Conservation (phyloP, 2,329 filamentous ascomycete species). For the Botrytis elliptica region DNA sequence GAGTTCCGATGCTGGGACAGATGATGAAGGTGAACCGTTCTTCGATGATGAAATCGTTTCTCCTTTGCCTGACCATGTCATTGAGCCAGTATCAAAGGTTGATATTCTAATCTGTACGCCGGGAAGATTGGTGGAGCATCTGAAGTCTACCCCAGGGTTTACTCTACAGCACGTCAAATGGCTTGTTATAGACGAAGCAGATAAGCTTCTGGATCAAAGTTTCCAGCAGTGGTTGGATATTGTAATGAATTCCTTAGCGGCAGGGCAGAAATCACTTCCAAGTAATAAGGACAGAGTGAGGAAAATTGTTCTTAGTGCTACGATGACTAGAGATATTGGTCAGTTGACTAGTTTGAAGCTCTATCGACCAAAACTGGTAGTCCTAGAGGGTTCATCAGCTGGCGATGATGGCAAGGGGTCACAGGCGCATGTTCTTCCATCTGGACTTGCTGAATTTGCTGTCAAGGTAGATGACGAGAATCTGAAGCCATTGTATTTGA, state of each 20-base stretch:
- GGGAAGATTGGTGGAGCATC: conserved; percentile 86
- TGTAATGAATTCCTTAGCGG: conserved; percentile 60
- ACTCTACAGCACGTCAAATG: conserved; percentile 75
- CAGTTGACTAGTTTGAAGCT: conserved; percentile 74
- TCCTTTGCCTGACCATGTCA: conserved; percentile 60
- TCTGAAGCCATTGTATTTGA: conserved; percentile 80
- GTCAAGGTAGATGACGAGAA: conserved; percentile 67
- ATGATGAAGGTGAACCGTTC: conserved; percentile 41
- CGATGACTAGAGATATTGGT: conserved; percentile 83
- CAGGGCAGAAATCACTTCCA: neutral
- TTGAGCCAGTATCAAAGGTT: conserved; percentile 66
- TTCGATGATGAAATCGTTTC: conserved; percentile 40
- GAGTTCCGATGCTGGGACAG: conserved; percentile 47
- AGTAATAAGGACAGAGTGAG: conserved; percentile 47
- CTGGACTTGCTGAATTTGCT: conserved; percentile 61
- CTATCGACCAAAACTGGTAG: conserved; percentile 70
- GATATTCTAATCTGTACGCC: conserved; percentile 91
- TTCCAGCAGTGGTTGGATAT: conserved; percentile 87
- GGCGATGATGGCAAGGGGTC: conserved; percentile 43
- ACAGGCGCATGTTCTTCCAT: conserved; percentile 57
- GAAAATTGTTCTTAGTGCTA: conserved; percentile 88
- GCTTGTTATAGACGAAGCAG: conserved; percentile 91
- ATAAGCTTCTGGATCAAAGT: conserved; percentile 85
- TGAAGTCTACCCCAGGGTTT: conserved; percentile 81
- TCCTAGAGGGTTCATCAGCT: conserved; percentile 57